Base-by-base conservation (phyloP, 805 yeast species). In the Barnettozyma wickerhamii region DNA sequence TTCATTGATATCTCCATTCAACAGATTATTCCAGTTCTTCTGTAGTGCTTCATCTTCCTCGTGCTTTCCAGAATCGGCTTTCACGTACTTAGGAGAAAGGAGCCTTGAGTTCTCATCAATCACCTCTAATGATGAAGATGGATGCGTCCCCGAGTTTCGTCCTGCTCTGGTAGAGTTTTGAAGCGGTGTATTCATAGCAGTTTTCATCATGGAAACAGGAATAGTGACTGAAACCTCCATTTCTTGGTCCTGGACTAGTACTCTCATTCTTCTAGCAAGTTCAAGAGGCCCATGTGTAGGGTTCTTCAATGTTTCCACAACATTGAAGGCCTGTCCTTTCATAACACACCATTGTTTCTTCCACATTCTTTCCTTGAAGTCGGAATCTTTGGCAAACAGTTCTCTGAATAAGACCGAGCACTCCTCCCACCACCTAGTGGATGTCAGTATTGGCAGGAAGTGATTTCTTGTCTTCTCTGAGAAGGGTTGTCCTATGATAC, bases 261-360 rank as follows among this genome's bases (percentile, higher is more conserved):
- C 64, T 35, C 81, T 65, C 10, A 78, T 74, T 37, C 82, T 59
- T 44, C 84, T 64, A 1, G 79, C 81, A 10, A 83, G 61, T 46
- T 82, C 88, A 40, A 82, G 59, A 0, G 89, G 89, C 0, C 88
- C 86, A 29, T 79, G 81, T 18, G 72, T 68, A 1, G 69, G 65
- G 24, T 64, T 62, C 51, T 77, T 77, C 39, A 83, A 58, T 2
- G 82, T 70, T 50, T 84, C 87, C 4, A 81, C 83, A 3, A 83
- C 81, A 48, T 81, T 82, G 63, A 80, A 82, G 0, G 90, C 86
- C 54, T 84, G 90, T 0, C 90, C 91, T 53, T 83, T 83, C 53
- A 83, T 52, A 3, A 84, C 82, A 1, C 84, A 80, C 66, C 82
- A 67, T 50, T 84, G 90, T 43, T 74, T 74, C 23, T 60, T 65